Percentiles rank a stretch among this genome's conserved stretches.
phyloP scores from a whole-genome alignment of 2,329 filamentous ascomycete genomes.

The Myriosclerotinia scirpicola region DNA sequence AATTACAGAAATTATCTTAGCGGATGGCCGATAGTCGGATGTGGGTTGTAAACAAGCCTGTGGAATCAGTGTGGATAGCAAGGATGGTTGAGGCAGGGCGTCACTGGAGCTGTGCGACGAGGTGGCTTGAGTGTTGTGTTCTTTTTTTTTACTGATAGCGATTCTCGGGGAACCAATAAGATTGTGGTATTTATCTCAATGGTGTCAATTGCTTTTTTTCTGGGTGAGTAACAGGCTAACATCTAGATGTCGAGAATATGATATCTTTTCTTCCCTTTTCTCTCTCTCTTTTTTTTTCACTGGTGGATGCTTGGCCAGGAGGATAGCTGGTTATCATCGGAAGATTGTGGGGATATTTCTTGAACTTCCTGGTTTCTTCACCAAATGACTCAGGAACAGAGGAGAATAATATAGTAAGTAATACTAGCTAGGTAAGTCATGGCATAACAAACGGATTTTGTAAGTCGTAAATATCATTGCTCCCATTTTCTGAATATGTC shows the following conservation, averaged over 20 bases:
- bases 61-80: neutral
- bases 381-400: neutral
- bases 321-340: neutral
- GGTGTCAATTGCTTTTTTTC: neutral
- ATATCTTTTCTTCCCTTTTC: no score
- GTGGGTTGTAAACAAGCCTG: neutral
- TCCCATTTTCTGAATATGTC: neutral
- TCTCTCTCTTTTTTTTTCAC: no score
- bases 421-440: neutral
- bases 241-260: neutral
- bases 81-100: neutral
- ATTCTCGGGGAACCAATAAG: neutral
- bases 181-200: neutral
- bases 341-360: neutral
- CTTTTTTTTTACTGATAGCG: slow-evolving; percentile 1
- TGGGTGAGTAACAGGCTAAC: neutral
- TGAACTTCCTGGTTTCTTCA: neutral
- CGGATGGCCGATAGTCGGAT: slow-evolving; percentile 16
- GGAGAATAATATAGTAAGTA: neutral
- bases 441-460: neutral
- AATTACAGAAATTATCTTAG: slow-evolving; percentile 14
- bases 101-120: no score
- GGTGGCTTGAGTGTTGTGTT: neutral
- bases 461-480: neutral
- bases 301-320: neutral